These are phyloP conservation scores for Paradendryphiella salina DNA, from an alignment of 2,329 filamentous ascomycete species.

Conservation along the genomic window DNA sequence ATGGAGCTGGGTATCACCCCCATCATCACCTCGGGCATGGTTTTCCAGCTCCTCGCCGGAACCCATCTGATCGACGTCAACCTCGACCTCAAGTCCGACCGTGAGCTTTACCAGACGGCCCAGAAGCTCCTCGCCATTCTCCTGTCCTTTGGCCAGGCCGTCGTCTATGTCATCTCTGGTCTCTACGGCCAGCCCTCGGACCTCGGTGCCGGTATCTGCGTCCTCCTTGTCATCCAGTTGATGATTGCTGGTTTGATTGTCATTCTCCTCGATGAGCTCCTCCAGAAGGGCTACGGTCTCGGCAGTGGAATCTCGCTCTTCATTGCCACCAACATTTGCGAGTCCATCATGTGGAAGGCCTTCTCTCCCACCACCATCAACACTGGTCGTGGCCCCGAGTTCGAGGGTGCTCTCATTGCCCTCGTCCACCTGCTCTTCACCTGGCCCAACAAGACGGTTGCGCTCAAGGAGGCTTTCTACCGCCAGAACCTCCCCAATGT, in stretches of 20 bases:
- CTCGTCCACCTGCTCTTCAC: constrained; percentile 97
- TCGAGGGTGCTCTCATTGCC: constrained; percentile 96
- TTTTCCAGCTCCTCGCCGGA: constrained; percentile 98
- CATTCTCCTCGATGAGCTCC: constrained; percentile 96
- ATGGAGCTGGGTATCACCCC: constrained; percentile 97
- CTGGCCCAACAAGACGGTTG: constrained; percentile 99
- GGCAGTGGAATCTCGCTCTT: constrained; percentile 98
- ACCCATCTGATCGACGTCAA: constrained; percentile 99
- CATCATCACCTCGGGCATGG: constrained; percentile 99
- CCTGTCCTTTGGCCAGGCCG: constrained; percentile 94
- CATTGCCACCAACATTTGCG: constrained; percentile 99
- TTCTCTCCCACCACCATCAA: constrained; percentile 99
- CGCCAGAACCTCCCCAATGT: constrained; percentile 99
- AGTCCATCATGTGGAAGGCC: constrained; percentile 99
- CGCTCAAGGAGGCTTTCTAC: constrained; percentile 98
- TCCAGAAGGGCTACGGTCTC: constrained; percentile 99
- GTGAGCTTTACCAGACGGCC: constrained; percentile 98
- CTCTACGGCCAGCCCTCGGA: constrained; percentile 97
- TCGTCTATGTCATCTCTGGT: constrained; percentile 91
- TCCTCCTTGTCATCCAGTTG: constrained; percentile 96
- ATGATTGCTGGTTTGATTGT: constrained; percentile 97
- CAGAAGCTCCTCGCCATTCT: constrained; percentile 94
- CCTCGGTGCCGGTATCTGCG: constrained; percentile 96
- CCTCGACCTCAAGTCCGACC: constrained; percentile 99
- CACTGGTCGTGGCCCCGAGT: constrained; percentile 97